Evolutionary conservation across 768 basidiomycete species (phyloP).

Genomic region (Podaxis rugospora): DNA sequence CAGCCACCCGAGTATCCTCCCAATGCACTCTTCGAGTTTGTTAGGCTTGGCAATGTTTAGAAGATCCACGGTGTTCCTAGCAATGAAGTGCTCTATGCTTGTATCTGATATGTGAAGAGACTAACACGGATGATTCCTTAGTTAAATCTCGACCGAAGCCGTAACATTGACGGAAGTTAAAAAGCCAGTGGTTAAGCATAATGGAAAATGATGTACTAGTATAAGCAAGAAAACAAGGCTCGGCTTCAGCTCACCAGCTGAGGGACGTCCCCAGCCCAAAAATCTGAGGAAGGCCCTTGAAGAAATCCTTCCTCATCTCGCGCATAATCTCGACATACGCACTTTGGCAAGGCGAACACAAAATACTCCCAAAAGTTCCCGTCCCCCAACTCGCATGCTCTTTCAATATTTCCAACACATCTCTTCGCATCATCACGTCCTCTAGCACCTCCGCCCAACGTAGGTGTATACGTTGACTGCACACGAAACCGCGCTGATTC

Average conservation of each 20-base stretch:
- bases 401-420: slow-evolving; percentile 13
- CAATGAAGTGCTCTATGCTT: too few relatives aligned
- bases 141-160: too few relatives aligned
- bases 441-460: slow-evolving; percentile 10
- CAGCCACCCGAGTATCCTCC: background rate
- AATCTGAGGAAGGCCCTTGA: slow-evolving; percentile 4
- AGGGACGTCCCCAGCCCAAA: background rate
- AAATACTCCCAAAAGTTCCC: slow-evolving; percentile 5
- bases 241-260: background rate
- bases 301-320: slow-evolving; percentile 9
- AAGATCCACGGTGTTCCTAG: background rate
- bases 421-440: slow-evolving; percentile 5
- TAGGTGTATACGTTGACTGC: slow-evolving; percentile 7
- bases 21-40: background rate
- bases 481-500: slow-evolving; percentile 1
- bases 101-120: too few relatives aligned
- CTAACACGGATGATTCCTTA: too few relatives aligned
- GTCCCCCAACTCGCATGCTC: slow-evolving; percentile 9
- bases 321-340: slow-evolving; percentile 9
- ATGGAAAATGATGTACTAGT: too few relatives aligned
- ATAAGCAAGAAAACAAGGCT: too few relatives aligned
- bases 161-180: too few relatives aligned
- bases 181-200: too few relatives aligned
- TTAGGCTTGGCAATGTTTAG: background rate
- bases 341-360: slow-evolving; percentile 8